Conservation (phyloP, 1,139 yeast species). For the Spencermartinsiella ligniputridi region DNA sequence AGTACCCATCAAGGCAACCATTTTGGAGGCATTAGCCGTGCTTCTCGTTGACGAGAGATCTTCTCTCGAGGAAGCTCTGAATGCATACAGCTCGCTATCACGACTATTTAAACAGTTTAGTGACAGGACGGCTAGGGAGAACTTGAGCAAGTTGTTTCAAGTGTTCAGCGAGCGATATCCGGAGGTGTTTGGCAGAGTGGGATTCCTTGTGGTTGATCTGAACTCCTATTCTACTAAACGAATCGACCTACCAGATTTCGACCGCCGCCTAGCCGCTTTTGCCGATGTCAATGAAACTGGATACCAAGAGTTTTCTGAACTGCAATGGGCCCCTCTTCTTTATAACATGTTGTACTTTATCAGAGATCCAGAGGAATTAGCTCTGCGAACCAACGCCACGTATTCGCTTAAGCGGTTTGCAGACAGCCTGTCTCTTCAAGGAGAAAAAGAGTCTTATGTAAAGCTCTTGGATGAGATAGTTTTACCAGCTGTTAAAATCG, state of each 20-base stretch:
- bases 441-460: slow-evolving; percentile 34
- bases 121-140: slow-evolving; percentile 57
- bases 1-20: slow-evolving; percentile 50
- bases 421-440: slow-evolving; percentile 35
- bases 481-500: slow-evolving; percentile 63
- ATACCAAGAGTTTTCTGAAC: slow-evolving; percentile 42
- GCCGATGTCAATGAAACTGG: slow-evolving; percentile 54
- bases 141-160: slow-evolving; percentile 55
- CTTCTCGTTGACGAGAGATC: slow-evolving; percentile 53
- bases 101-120: slow-evolving; percentile 54
- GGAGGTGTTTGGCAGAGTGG: slow-evolving; percentile 33
- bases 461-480: slow-evolving; percentile 49
- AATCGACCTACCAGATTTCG: slow-evolving; percentile 76
- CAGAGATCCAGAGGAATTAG: slow-evolving; percentile 73
- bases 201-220: slow-evolving; percentile 53
- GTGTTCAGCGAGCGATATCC: slow-evolving; percentile 52
- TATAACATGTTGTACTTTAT: slow-evolving; percentile 66
- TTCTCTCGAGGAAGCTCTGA: slow-evolving; percentile 47
- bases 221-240: slow-evolving; percentile 64
- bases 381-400: slow-evolving; percentile 75
- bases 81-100: slow-evolving; percentile 53
- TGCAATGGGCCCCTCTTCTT: slow-evolving; percentile 79
- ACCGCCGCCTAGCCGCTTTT: slow-evolving; percentile 65
- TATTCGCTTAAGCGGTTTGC: slow-evolving; percentile 61
- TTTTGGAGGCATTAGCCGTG: slow-evolving; percentile 54